Base-by-base conservation (phyloP, 2,329 filamentous ascomycete species). In the Fusarium chuoi region DNA sequence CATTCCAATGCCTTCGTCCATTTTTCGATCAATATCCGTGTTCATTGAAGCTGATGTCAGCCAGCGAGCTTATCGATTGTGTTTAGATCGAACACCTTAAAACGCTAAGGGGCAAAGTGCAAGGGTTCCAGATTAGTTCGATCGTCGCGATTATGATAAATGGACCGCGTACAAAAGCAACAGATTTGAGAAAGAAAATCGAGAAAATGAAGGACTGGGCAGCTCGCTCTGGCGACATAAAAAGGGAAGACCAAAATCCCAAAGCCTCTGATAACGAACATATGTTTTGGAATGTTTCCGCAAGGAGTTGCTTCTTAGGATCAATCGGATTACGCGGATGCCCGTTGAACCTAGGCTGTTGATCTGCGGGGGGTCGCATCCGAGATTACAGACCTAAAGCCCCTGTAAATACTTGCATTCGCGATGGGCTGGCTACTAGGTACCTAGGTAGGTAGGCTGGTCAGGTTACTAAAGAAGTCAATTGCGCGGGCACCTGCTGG, bases 1-100 rank as follows among this genome's bases (percentile, higher is more conserved):
- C 75, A 77, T 74, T 49, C 77, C 80, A 60, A 77, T 65, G 17
- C 67, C 69, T 7, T 68, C 75, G 14, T 80, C 77, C 70, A 76
- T 74, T 52, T 65, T 60, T 44, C 33, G 57, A 46, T 71, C 62
- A 45, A 63, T 62, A 14, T 64, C 67, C 41, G 60, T 77, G 39
- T 51, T 22, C 45, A 63, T 65, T 57, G n/a, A 14, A 42, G 12
- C 46, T 17, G 62, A 24, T 26, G 28, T 39, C 42, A 52, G 24
- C n/a, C 15, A 42, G 33, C 45, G 28, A 20, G n/a, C 30, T 57
- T 41, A 44, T 59, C 22, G 48, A 18, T 36, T 24, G 35, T 28
- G 35, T 28, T n/a, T 46, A n/a, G 48, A 33, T 30, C 17, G 7
- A 38, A 59, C 33, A 48, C 39, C 20, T 65, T 52, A n/a, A 52